Conservation (phyloP, 129 eudicot species). For the Chrysanthemum lavandulifolium region DNA sequence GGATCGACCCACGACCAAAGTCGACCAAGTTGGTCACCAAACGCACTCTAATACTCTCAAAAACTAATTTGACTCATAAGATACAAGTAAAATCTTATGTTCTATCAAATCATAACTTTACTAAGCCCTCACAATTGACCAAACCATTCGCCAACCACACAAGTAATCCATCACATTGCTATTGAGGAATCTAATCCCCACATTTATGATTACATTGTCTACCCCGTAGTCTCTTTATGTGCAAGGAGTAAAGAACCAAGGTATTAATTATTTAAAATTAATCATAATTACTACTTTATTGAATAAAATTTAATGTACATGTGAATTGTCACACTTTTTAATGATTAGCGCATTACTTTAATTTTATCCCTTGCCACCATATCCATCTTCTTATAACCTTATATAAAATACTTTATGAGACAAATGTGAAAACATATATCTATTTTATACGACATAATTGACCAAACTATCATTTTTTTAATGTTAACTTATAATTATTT, state of each 20-base stretch:
- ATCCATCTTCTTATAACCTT: neutral
- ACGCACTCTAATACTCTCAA: neutral
- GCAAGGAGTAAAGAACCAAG: neutral
- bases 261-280: neutral
- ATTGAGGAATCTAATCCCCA: neutral
- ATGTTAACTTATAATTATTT: too few relatives aligned
- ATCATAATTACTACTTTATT: neutral
- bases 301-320: neutral
- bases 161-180: slow-evolving; percentile 19
- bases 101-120: neutral
- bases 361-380: slow-evolving; percentile 13
- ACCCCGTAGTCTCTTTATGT: neutral
- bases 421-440: neutral
- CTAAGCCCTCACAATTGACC: neutral
- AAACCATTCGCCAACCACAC: slow-evolving; percentile 10
- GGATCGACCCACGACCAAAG: too few relatives aligned
- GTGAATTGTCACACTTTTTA: slow-evolving; percentile 19
- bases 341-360: slow-evolving; percentile 3
- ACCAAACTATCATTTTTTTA: neutral
- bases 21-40: too few relatives aligned
- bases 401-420: neutral
- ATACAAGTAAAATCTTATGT: neutral
- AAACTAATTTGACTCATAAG: neutral
- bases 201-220: slow-evolving; percentile 6
- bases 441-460: neutral